phyloP scores from a whole-genome alignment of 495 filamentous ascomycete genomes.

The Penicillium atrosanguineum region DNA sequence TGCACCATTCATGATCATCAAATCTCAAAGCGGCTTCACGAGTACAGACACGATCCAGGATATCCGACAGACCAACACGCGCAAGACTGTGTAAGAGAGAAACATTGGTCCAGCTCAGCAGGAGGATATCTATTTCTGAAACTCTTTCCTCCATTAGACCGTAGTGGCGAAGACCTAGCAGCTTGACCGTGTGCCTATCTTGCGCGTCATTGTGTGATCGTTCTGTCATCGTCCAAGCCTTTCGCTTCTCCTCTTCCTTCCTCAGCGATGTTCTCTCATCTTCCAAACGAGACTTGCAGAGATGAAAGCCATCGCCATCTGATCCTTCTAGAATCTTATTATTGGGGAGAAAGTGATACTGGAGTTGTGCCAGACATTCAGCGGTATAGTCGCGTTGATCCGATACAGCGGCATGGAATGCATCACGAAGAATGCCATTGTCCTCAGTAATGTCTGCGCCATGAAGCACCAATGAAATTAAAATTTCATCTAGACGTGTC shows the following conservation, averaged over 20 bases:
- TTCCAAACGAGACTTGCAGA: constrained; percentile 1
- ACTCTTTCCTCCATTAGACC: constrained; percentile 5
- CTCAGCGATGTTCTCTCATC: constrained; percentile 1
- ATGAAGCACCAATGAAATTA: constrained; percentile 2
- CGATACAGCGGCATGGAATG: constrained; percentile 6
- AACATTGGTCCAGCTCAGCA: not conserved
- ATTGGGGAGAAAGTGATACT: not conserved
- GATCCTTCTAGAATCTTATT: not conserved
- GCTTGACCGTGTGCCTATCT: not conserved
- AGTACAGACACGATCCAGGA: constrained; percentile 8
- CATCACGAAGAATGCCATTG: not conserved
- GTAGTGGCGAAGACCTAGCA: constrained; percentile 9
- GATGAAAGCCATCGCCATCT: not conserved
- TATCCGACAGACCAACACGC: not conserved
- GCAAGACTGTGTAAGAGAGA: constrained; percentile 4
- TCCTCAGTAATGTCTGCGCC: not conserved
- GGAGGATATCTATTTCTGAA: not conserved
- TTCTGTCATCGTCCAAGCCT: not conserved
- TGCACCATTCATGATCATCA: constrained; percentile 10
- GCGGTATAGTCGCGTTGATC: constrained; percentile 10
- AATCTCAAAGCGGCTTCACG: constrained; percentile 2
- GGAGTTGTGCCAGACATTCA: constrained; percentile 4
- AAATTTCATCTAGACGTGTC: constrained; percentile 7
- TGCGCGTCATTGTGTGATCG: not conserved
- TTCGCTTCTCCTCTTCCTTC: not conserved